Evolutionary conservation across 371 early-diverging fungal genomes (phyloP).

Genomic region (Mucor piriformis): DNA sequence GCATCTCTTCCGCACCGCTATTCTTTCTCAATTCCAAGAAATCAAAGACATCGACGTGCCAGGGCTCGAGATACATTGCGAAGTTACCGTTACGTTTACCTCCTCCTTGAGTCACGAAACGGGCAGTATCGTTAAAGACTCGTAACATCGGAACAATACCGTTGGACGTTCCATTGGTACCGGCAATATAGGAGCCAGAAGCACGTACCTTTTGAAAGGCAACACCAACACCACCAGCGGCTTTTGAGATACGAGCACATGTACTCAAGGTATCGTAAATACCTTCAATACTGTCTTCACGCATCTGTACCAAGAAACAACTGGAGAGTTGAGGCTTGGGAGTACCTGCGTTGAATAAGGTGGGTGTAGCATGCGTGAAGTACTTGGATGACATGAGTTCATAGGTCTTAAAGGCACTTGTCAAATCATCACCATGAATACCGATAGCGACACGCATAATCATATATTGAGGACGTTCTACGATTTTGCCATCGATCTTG

Average conservation of each 20-base stretch:
- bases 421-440: slow-evolving; percentile 95
- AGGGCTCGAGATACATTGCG: slow-evolving; percentile 99
- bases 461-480: slow-evolving; percentile 99
- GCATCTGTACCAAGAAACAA: slow-evolving; percentile 97
- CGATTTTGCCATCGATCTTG: slow-evolving; percentile 77
- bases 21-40: slow-evolving; percentile 99
- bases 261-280: slow-evolving; percentile 98
- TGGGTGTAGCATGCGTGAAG: slow-evolving; percentile 99
- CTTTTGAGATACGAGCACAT: slow-evolving; percentile 98
- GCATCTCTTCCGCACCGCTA: slow-evolving; percentile 97
- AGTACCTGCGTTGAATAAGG: slow-evolving; percentile 98
- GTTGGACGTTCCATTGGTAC: slow-evolving; percentile 97
- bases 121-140: slow-evolving; percentile 98
- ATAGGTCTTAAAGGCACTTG: slow-evolving; percentile 96
- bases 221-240: slow-evolving; percentile 98
- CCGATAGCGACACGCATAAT: slow-evolving; percentile 99
- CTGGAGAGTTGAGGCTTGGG: slow-evolving; percentile 94
- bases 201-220: slow-evolving; percentile 97
- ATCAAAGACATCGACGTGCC: slow-evolving; percentile 99
- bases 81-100: slow-evolving; percentile 99
- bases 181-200: slow-evolving; percentile 95
- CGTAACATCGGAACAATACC: slow-evolving; percentile 99
- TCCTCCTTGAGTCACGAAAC: slow-evolving; percentile 99
- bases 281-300: slow-evolving; percentile 97
- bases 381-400: slow-evolving; percentile 92